These are phyloP conservation scores for Inga laurina DNA, from an alignment of 306 rosid species.

Conservation along the genomic window DNA sequence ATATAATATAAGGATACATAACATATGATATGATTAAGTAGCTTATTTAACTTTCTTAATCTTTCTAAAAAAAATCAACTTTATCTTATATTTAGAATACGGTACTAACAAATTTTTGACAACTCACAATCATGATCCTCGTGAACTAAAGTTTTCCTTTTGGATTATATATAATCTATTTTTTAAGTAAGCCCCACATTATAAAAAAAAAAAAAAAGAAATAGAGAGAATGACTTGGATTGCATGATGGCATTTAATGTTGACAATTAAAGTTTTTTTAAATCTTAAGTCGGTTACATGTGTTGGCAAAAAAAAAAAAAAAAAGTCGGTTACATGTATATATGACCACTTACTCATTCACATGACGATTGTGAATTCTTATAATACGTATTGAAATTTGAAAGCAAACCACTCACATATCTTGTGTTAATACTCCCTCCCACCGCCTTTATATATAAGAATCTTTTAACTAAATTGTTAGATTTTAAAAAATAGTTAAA, in stretches of 20 bases:
- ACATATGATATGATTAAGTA: too few species aligned
- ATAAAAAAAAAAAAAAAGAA: background rate
- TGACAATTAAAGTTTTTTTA: background rate
- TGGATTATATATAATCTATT: background rate
- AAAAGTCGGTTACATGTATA: conserved; percentile 13
- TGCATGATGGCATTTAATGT: conserved; percentile 8
- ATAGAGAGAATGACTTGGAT: background rate
- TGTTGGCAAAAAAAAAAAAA: too few species aligned
- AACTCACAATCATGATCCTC: background rate
- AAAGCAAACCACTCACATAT: background rate
- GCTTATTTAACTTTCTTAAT: too few species aligned
- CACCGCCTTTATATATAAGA: too few species aligned
- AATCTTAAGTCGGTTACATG: conserved; percentile 7
- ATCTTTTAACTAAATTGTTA: too few species aligned
- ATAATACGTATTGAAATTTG: background rate
- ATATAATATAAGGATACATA: too few species aligned
- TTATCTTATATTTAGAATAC: too few species aligned
- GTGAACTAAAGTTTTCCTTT: background rate
- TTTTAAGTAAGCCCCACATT: background rate
- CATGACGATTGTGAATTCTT: conserved; percentile 8
- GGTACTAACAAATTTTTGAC: background rate
- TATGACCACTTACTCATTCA: conserved; percentile 22
- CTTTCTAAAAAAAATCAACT: too few species aligned
- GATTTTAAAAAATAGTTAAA: too few species aligned
- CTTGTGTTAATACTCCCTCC: background rate